Percentiles rank a stretch among this genome's conserved stretches.
These are phyloP conservation scores for Fomitopsis betulina DNA, from an alignment of 1,284 basidiomycete species.

Conservation along the genomic window DNA sequence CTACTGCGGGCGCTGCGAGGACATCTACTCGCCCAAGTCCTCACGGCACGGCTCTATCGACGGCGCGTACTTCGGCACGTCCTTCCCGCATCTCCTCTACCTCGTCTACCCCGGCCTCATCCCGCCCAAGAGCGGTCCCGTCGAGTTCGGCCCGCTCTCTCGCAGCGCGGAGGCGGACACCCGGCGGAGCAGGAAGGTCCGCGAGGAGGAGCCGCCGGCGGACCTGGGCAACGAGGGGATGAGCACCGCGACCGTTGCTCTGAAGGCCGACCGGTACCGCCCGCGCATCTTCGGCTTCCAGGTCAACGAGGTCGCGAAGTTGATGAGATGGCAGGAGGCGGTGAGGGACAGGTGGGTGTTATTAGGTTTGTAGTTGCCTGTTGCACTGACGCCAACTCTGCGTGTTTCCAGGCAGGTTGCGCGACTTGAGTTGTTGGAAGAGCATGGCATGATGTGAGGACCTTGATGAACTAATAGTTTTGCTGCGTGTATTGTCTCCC, in stretches of 20 bases:
- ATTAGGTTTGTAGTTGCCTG: neutral
- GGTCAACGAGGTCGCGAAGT: conserved; percentile 87
- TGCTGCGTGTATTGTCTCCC: neutral
- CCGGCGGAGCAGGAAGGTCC: conserved; percentile 35
- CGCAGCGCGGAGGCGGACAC: conserved; percentile 19
- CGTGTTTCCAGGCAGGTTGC: conserved; percentile 38
- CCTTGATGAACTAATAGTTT: neutral
- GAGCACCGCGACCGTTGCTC: conserved; percentile 74
- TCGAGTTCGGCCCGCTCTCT: conserved; percentile 36
- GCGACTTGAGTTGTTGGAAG: conserved; percentile 43
- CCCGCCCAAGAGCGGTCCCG: conserved; percentile 73
- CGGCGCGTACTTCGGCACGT: conserved; percentile 95
- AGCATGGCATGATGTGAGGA: conserved; percentile 13
- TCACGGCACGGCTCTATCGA: conserved; percentile 94
- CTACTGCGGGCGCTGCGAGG: conserved; percentile 94
- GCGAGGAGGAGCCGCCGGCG: conserved; percentile 44
- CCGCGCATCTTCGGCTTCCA: conserved; percentile 95
- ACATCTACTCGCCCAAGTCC: conserved; percentile 93
- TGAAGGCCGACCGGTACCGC: conserved; percentile 86
- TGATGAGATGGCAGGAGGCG: conserved; percentile 92
- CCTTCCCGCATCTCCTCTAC: conserved; percentile 93
- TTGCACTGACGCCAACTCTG: neutral
- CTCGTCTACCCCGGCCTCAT: conserved; percentile 92
- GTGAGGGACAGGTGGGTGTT: conserved; percentile 69
- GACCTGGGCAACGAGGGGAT: conserved; percentile 59